Percentiles rank a stretch among this genome's conserved stretches.
These are phyloP conservation scores for Hyaloscypha finlandica DNA, from an alignment of 495 filamentous ascomycete species.

Conservation along the genomic window DNA sequence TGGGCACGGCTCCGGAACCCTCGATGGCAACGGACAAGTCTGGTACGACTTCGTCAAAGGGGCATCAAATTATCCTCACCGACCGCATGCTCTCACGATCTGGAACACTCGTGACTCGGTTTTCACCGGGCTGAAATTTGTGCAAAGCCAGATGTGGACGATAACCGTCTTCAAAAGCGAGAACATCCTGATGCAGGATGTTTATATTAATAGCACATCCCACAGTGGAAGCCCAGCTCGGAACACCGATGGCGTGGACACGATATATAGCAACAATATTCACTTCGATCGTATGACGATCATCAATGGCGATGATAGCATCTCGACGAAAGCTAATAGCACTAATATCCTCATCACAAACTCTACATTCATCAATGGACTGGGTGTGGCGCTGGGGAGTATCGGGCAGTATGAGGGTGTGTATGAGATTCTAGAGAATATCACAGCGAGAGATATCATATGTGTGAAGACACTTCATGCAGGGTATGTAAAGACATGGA, in stretches of 20 bases:
- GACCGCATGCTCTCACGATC: slow-evolving; percentile 47
- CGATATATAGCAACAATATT: slow-evolving; percentile 38
- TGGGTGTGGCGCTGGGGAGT: slow-evolving; percentile 43
- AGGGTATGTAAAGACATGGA: slow-evolving; percentile 49
- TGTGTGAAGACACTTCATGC: slow-evolving; percentile 43
- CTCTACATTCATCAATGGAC: slow-evolving; percentile 34
- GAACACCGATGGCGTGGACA: slow-evolving; percentile 47
- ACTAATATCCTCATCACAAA: slow-evolving; percentile 43
- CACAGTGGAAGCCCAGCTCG: slow-evolving; percentile 4
- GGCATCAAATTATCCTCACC: slow-evolving; percentile 45
- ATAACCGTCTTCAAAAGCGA: slow-evolving; percentile 32
- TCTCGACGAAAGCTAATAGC: slow-evolving; percentile 44
- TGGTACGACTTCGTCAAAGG: slow-evolving; percentile 45
- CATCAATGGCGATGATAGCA: slow-evolving; percentile 41
- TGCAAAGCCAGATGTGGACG: slow-evolving; percentile 49
- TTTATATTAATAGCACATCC: slow-evolving; percentile 45
- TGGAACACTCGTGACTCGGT: slow-evolving; percentile 39
- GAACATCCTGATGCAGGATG: slow-evolving; percentile 42
- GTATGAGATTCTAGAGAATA: slow-evolving; percentile 44
- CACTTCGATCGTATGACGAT: slow-evolving; percentile 38
- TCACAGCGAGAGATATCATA: slow-evolving; percentile 37
- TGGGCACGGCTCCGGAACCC: slow-evolving; percentile 42
- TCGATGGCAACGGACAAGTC: slow-evolving; percentile 50
- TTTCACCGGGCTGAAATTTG: slow-evolving; percentile 40
- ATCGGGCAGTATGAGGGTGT: slow-evolving; percentile 47